Evolutionary conservation across 2,329 filamentous ascomycete species (phyloP).

Genomic region (Claviceps sp.): DNA sequence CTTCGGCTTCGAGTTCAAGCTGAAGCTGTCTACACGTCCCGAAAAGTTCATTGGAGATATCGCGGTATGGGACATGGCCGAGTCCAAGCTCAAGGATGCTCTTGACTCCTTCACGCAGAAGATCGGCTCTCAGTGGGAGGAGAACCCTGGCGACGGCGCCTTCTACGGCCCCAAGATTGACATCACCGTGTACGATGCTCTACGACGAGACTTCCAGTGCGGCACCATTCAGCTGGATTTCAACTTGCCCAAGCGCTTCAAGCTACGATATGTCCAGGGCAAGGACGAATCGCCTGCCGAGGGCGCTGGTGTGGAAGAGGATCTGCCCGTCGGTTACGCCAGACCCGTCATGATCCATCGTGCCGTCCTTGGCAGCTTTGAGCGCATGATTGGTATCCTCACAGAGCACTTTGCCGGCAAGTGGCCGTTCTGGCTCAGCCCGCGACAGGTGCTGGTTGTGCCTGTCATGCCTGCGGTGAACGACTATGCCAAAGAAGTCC

Average conservation of each 20-base stretch:
- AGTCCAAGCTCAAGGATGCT: conserved; percentile 64
- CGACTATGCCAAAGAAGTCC: conserved; percentile 65
- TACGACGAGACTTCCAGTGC: conserved; percentile 49
- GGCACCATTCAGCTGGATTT: conserved; percentile 93
- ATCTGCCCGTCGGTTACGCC: conserved; percentile 55
- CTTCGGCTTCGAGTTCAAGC: conserved; percentile 57
- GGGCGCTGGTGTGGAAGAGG: conserved; percentile 30
- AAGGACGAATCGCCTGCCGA: conserved; percentile 28
- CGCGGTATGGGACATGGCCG: conserved; percentile 79
- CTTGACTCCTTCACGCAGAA: conserved; percentile 59
- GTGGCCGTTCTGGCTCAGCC: conserved; percentile 82
- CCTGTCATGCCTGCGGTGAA: conserved; percentile 64
- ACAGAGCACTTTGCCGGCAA: conserved; percentile 77
- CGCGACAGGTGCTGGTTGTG: conserved; percentile 54
- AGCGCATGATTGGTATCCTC: conserved; percentile 57
- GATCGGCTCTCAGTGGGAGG: conserved; percentile 60
- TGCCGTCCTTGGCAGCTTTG: conserved; percentile 61
- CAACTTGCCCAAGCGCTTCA: conserved; percentile 43
- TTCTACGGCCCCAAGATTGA: conserved; percentile 99
- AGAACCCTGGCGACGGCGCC: conserved; percentile 89
- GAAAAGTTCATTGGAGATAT: conserved; percentile 83
- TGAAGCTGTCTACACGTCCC: conserved; percentile 81
- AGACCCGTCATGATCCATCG: conserved; percentile 80
- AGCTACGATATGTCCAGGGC: conserved; percentile 36
- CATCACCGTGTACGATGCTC: conserved; percentile 80